Evolutionary conservation across 257 asterid species (phyloP), one percentile per base, ranked within the genome.

Genomic region (Ocimum tenuiflorum): DNA sequence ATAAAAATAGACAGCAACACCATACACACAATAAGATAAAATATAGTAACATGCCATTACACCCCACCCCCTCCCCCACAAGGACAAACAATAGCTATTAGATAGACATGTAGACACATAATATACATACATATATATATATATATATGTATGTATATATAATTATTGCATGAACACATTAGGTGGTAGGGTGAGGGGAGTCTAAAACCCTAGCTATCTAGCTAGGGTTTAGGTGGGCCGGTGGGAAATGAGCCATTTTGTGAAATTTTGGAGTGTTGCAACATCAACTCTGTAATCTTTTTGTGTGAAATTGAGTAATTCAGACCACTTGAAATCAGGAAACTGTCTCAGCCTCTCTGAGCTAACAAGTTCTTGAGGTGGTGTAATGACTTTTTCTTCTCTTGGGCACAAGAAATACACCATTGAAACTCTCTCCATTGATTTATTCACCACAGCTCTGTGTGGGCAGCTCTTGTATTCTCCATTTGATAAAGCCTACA

Each of bases 321-420:
- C 86, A 3, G 71, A 52, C 86, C 95, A 87, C 65, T 82, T 85
- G 82, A 85, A 87, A 51, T 82, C 85, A 0, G 95, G 95, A 68
- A 74, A 85, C 69, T 51, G 46, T 23, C 86, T 82, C 65, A 77
- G 73, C 73, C 53, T 70, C 14, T 80, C 75, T 6, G 60, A 67
- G 63, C 20, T 59, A 0, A 78, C 65, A 24, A 87, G 81, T 50
- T 74, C 56, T 43, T 46, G 7, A 1, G 95, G 90, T n/a, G 92
- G 89, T 63, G 55, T 65, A 31, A 87, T 72, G 56, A 70, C 29
- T 74, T 82, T 87, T 62, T 81, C 85, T 22, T 77, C 80, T 39
- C 4, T 67, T 3, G 95, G 89, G 72, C 82, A 66, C 69, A 81
- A 3, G 68, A 87, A 87, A 74, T 71, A 76, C 8, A 70, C 83